Base-by-base conservation (phyloP, 495 filamentous ascomycete species). In the Podospora didyma region DNA sequence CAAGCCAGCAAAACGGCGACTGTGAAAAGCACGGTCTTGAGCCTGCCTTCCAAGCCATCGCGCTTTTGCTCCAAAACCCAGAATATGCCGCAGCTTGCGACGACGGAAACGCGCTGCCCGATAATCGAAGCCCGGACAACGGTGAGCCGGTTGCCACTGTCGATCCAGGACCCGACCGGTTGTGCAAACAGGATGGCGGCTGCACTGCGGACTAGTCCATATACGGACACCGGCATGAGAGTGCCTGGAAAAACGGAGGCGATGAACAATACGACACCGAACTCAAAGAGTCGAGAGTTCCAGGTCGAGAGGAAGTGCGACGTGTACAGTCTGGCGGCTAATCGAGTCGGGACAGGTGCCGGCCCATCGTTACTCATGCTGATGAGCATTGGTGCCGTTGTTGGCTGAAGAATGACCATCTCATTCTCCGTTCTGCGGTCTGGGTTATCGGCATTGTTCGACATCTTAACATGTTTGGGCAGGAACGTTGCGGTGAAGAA, bases 281-380 rank as follows among this genome's bases (percentile, higher is more conserved):
- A 85, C 61, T 89, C 86, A 68, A 88, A 89, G 48, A 81, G 69
- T 44, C 86, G 78, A 2, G 85, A 83, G 60, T 89, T 89, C 86
- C 85, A 89, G 50, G 86, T 81, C 6, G 85, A 88, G 2, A 89
- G 75, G 53, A 80, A 77, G 64, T 89, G 86, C 0, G 85, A 73
- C 0, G 24, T 34, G 49, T 73, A 73, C 20, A 73, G 47, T 17
- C 39, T n/a, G n/a, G n/a, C n/a, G n/a, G n/a, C n/a, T n/a, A n/a
- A n/a, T n/a, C n/a, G n/a, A n/a, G n/a, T n/a, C n/a, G n/a, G n/a
- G n/a, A n/a, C n/a, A n/a, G n/a, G n/a, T n/a, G n/a, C n/a, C n/a
- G n/a, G n/a, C n/a, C n/a, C n/a, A n/a, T n/a, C n/a, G n/a, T n/a
- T n/a, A n/a, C n/a, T n/a, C n/a, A n/a, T n/a, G n/a, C n/a, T n/a